Evolutionary conservation across 306 rosid genomes (phyloP).

Genomic region (Sesbania bispinosa): DNA sequence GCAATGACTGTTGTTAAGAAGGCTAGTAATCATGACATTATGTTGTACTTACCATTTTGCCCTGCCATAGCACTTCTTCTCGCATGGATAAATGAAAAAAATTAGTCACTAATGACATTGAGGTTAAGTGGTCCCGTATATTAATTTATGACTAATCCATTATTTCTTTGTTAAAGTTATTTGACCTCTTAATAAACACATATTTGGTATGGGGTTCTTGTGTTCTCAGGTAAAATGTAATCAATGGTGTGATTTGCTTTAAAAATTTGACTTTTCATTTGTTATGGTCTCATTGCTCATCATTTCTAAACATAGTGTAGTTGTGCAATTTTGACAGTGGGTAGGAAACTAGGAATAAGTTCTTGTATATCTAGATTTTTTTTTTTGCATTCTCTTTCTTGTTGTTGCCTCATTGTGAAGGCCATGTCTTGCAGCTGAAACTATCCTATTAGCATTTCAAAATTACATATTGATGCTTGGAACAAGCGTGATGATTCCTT

Average conservation of each 20-base stretch:
- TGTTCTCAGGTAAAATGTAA: background rate
- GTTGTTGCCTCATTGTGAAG: conserved; percentile 21
- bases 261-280: conserved; percentile 19
- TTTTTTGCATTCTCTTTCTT: conserved; percentile 6
- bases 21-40: conserved; percentile 23
- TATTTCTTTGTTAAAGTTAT: too few relatives aligned
- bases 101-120: background rate
- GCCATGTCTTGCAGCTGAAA: conserved; percentile 69
- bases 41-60: conserved; percentile 28
- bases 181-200: too few relatives aligned
- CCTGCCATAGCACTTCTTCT: conserved; percentile 6
- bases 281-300: background rate
- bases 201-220: too few relatives aligned
- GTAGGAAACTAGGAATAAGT: background rate
- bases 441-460: conserved; percentile 85
- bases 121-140: conserved; percentile 10
- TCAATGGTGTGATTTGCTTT: conserved; percentile 19
- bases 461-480: conserved; percentile 95
- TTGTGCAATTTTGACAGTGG: background rate
- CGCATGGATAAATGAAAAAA: conserved; percentile 5
- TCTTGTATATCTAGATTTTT: background rate
- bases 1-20: background rate
- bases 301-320: background rate
- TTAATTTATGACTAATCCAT: background rate
- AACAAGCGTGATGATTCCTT: conserved; percentile 91